These are phyloP conservation scores for Phialocephala subalpina DNA, from an alignment of 2,329 filamentous ascomycete species.

Conservation along the genomic window DNA sequence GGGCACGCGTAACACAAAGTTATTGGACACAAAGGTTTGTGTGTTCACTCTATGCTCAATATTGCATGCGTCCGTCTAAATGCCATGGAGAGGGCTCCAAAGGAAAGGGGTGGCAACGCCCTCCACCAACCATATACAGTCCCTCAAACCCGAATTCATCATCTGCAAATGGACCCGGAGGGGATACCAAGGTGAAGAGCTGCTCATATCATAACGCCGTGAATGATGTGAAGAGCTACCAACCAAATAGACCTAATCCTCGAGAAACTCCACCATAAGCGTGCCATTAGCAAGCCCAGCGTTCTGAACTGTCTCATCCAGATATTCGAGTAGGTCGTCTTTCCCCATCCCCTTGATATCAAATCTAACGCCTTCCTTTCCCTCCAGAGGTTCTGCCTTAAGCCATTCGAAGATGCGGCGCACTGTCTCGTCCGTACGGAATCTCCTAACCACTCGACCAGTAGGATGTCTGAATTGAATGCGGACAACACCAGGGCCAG, in stretches of 20 bases:
- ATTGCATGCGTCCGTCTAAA: conserved; percentile 12
- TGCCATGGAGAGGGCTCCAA: conserved; percentile 13
- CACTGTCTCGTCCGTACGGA: conserved; percentile 78
- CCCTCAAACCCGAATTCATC: conserved; percentile 1
- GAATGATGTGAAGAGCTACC: conserved; percentile 1
- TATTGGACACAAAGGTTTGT: conserved; percentile 17
- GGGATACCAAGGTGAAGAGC: conserved; percentile 16
- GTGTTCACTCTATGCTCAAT: conserved; percentile 18
- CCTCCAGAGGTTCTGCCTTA: conserved; percentile 85
- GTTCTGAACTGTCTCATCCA: conserved; percentile 79
- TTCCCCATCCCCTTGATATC: conserved; percentile 89
- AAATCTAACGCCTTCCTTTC: conserved; percentile 80
- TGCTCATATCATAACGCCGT: conserved; percentile 23
- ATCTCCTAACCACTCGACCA: conserved; percentile 88
- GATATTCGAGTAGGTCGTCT: conserved; percentile 75
- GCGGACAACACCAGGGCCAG: conserved; percentile 77
- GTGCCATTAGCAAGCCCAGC: conserved; percentile 91
- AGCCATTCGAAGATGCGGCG: conserved; percentile 94
- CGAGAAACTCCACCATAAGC: conserved; percentile 91
- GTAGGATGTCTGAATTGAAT: conserved; percentile 92
- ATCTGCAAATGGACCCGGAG: background rate
- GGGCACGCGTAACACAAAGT: background rate
- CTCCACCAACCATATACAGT: conserved; percentile 15
- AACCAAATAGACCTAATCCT: conserved; percentile 47
- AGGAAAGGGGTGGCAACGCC: conserved; percentile 17